Evolutionary conservation across 2,329 filamentous ascomycete species (phyloP).

Genomic region (Claviceps spartinae): DNA sequence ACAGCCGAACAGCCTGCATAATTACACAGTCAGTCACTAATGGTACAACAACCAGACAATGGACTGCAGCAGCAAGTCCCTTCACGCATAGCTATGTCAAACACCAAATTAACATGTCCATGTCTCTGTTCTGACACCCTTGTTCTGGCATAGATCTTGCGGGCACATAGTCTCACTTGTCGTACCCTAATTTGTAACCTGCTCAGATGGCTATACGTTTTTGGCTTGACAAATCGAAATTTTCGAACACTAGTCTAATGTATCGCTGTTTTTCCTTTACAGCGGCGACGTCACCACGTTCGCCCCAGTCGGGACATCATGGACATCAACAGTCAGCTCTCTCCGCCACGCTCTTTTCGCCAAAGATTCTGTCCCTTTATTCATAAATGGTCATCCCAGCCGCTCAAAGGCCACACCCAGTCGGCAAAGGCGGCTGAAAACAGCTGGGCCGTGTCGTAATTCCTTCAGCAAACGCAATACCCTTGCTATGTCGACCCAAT

Average conservation of each 20-base stretch:
- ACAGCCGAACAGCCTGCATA: no score
- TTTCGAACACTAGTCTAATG: conserved; percentile 23
- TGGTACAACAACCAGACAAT: no score
- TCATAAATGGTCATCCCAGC: conserved; percentile 25
- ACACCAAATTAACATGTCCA: no score
- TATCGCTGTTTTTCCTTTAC: conserved; percentile 12
- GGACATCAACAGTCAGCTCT: conserved; percentile 16
- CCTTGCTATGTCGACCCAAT: conserved; percentile 15
- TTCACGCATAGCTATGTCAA: no score
- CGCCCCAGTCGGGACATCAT: conserved; percentile 18
- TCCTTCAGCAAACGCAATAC: conserved; percentile 8
- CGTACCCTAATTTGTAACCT: neutral
- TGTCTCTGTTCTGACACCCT: neutral
- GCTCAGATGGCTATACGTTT: neutral
- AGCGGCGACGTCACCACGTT: conserved; percentile 20
- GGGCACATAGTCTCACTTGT: neutral
- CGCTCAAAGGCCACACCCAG: conserved; percentile 18
- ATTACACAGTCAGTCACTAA: no score
- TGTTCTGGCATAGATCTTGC: no score
- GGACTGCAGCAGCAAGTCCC: no score
- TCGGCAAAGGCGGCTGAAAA: conserved; percentile 8
- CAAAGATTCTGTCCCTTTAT: conserved; percentile 19
- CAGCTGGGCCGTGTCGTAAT: conserved; percentile 13
- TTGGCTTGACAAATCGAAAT: conserved; percentile 11
- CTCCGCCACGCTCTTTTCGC: conserved; percentile 24